phyloP scores from a whole-genome alignment of 208 protist genomes.

The Tritrichomonas foetus region DNA sequence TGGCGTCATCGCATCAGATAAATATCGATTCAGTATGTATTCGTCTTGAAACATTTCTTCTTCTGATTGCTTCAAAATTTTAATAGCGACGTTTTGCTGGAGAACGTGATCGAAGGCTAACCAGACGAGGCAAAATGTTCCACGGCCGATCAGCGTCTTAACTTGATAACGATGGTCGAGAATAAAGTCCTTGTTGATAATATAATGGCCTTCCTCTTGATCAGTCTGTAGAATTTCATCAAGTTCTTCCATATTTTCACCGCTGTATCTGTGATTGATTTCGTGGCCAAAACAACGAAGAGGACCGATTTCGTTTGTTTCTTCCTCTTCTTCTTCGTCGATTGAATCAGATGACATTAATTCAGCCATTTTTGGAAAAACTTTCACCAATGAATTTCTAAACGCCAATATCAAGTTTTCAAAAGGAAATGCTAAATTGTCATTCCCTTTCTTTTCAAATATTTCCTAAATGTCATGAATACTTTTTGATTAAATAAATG shows the following conservation, averaged over 20 bases:
- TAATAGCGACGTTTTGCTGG: not conserved
- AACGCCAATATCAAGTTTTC: too few relatives aligned
- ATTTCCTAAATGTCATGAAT: too few relatives aligned
- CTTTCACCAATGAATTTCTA: too few relatives aligned
- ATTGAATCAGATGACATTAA: not conserved
- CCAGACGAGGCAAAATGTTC: slow-evolving; percentile 3
- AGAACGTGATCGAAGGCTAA: not conserved
- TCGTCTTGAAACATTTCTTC: not conserved
- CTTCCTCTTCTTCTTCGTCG: not conserved
- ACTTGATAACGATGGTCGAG: not conserved
- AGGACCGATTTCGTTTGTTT: not conserved
- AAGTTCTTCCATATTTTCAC: not conserved
- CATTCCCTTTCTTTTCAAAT: too few relatives aligned
- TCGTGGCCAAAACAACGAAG: not conserved
- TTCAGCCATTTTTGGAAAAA: too few relatives aligned
- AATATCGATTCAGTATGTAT: not conserved
- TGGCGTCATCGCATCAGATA: not conserved
- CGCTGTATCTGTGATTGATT: not conserved
- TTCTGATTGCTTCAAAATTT: not conserved
- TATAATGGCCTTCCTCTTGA: not conserved
- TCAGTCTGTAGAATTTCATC: not conserved
- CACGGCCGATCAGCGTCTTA: not conserved
- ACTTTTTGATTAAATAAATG: too few relatives aligned
- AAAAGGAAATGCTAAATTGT: too few relatives aligned
- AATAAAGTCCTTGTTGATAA: not conserved